phyloP scores from a whole-genome alignment of 2,329 filamentous ascomycete genomes.

The Xylogone sp. region DNA sequence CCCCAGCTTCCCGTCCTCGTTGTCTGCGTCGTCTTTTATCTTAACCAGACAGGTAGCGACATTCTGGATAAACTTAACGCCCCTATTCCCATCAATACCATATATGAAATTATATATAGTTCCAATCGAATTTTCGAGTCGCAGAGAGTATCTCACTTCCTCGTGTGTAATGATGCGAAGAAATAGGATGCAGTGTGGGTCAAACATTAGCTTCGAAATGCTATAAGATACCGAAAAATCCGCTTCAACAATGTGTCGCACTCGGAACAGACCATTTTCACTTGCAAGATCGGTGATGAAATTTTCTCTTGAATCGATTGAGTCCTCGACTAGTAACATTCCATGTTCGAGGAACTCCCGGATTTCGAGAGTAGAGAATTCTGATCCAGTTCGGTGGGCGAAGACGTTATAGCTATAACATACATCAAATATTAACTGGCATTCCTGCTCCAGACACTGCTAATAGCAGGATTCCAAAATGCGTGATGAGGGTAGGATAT shows the following conservation, averaged over 20 bases:
- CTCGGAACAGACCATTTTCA: slow-evolving; percentile 13
- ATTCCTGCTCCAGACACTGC: too few species aligned
- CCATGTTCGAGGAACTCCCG: slow-evolving; percentile 10
- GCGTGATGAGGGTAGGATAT: too few species aligned
- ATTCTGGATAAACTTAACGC: slow-evolving; percentile 16
- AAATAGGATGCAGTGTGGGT: slow-evolving; percentile 18
- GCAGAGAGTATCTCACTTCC: slow-evolving; percentile 16
- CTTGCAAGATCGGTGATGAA: slow-evolving; percentile 17
- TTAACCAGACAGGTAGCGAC: slow-evolving; percentile 1
- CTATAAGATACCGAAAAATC: slow-evolving; percentile 8
- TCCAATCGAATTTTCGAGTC: slow-evolving; percentile 22
- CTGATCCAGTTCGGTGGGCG: neutral
- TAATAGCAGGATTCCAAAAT: too few species aligned
- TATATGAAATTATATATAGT: slow-evolving; percentile 27
- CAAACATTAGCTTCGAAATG: slow-evolving; percentile 10
- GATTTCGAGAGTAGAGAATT: slow-evolving; percentile 10
- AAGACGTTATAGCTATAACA: neutral
- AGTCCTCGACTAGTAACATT: slow-evolving; percentile 8
- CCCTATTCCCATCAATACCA: slow-evolving; percentile 18
- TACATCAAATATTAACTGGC: too few species aligned
- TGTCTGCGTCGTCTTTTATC: neutral
- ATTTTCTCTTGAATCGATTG: slow-evolving; percentile 14
- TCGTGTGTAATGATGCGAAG: slow-evolving; percentile 20
- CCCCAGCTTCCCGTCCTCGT: neutral
- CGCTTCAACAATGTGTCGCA: slow-evolving; percentile 14